Conservation (phyloP, 2,329 filamentous ascomycete genomes). For the Sporothrix luriei region DNA sequence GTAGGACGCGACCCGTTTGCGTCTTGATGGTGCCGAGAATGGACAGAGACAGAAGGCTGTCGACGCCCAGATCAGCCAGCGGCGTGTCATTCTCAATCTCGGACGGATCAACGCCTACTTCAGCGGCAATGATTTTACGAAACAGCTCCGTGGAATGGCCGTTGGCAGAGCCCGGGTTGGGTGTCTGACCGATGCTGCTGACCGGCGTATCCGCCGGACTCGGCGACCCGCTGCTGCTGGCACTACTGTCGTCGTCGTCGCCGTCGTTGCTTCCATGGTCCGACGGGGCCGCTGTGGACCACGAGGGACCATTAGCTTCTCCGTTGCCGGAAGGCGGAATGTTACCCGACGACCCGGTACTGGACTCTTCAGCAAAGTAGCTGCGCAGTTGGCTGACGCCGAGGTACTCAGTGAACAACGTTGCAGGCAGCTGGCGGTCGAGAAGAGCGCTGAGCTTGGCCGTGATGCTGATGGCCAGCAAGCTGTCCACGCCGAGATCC, state of each 20-base stretch:
- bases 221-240: constrained; percentile 1
- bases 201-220: constrained; percentile 1
- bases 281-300: neutral
- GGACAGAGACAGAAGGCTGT: constrained; percentile 13
- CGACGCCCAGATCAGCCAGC: constrained; percentile 1
- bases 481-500: constrained; percentile 44
- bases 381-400: constrained; percentile 7
- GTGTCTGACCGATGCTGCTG: constrained; percentile 19
- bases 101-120: neutral
- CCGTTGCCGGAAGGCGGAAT: neutral
- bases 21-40: constrained; percentile 14
- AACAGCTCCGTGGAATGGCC: constrained; percentile 9
- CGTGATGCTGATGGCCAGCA: constrained; percentile 24
- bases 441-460: constrained; percentile 16
- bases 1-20: neutral
- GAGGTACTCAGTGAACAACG: constrained; percentile 13
- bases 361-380: constrained; percentile 4
- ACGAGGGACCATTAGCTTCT: neutral
- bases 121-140: constrained; percentile 24
- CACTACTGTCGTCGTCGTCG: neutral
- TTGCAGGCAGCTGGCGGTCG: constrained; percentile 7
- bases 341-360: neutral
- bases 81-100: constrained; percentile 17
- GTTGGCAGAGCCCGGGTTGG: neutral
- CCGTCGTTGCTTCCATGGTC: neutral